A percentile compares a stretch with the other conserved stretches of the same genome.
Evolutionary conservation across 176 grass and related monocot species (phyloP).

Genomic region (Oryza officinalis): DNA sequence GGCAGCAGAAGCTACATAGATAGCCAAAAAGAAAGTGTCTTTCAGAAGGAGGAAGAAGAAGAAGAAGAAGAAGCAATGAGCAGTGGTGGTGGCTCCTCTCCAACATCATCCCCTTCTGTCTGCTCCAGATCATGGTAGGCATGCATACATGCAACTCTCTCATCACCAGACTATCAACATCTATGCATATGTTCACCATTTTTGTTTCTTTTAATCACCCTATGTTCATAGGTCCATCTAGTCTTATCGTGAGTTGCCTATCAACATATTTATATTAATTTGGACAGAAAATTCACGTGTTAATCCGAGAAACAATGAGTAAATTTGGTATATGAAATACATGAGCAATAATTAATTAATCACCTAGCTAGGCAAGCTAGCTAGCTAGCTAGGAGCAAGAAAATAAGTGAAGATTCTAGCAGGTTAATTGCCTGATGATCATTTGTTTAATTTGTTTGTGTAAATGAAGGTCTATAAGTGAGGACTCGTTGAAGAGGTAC

Average conservation of each 20-base stretch:
- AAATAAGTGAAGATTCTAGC: background rate
- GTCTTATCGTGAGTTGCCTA: background rate
- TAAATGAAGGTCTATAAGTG: constrained; percentile 72
- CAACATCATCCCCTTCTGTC: constrained; percentile 41
- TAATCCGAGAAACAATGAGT: too few species aligned
- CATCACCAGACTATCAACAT: background rate
- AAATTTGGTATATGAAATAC: background rate
- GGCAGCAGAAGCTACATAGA: background rate
- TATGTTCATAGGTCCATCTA: constrained; percentile 1
- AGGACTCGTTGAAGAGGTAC: constrained; percentile 85
- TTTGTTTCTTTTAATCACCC: background rate
- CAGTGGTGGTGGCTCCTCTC: constrained; percentile 31
- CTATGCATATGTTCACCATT: background rate
- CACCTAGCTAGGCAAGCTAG: background rate
- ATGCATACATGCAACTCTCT: background rate
- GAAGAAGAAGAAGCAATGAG: constrained; percentile 44
- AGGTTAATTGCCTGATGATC: background rate
- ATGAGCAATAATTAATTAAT: background rate
- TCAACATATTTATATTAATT: too few species aligned
- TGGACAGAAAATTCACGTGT: too few species aligned
- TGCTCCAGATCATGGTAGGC: constrained; percentile 65
- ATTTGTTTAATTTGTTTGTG: too few species aligned
- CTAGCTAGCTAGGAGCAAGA: background rate
- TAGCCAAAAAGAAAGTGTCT: background rate
- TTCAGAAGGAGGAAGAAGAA: background rate